Evolutionary conservation across 768 basidiomycete species (phyloP), one percentile per base, ranked within the genome.

Genomic region (Chiua virens): DNA sequence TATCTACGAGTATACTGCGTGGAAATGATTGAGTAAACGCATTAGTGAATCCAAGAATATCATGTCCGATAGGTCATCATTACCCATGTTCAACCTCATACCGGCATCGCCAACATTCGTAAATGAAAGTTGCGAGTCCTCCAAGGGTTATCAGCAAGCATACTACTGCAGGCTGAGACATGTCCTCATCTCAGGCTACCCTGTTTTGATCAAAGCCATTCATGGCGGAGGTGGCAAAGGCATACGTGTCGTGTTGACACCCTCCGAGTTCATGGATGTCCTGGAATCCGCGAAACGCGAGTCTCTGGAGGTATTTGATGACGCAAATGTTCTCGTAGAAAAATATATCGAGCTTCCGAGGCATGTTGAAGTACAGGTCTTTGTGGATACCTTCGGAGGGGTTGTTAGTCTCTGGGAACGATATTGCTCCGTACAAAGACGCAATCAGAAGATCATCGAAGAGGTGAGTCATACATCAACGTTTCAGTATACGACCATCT

Each of bases 201-300:
- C 94, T 23, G 89, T 96, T 3, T 75, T 98, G 25, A 97, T 98
- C 71, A 98, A 98, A 65, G 95, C 94, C n/a, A 87, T 94, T 41
- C 88, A 95, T 57, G 94, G 95, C 22, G 95, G 94, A n/a, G 94
- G 94, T 7, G 95, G 94, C 2, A 97, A 97, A 66, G 94, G 94
- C 38, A 97, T 97, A 93, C 86, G 92, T 38, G 84, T 83, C 10
- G 91, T 92, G 4, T 71, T 80, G 21, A 76, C 80, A 3, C 70
- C 78, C n/a, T 74, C 75, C 37, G 84, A 86, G 15, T 96, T 98
- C 59, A 71, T 79, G 54, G 90, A 92, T 54, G 86, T 89, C 3
- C 75, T 98, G 7, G 79, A 80, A 34, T 89, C 89, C n/a, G 94
- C 95, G 2, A 83, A 92, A 64, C 82, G 95, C 42, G 94, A 98